A percentile compares a stretch with the other conserved stretches of the same genome.
These are phyloP conservation scores for Cryphonectria japonica DNA, from an alignment of 2,329 filamentous ascomycete species.

Conservation along the genomic window DNA sequence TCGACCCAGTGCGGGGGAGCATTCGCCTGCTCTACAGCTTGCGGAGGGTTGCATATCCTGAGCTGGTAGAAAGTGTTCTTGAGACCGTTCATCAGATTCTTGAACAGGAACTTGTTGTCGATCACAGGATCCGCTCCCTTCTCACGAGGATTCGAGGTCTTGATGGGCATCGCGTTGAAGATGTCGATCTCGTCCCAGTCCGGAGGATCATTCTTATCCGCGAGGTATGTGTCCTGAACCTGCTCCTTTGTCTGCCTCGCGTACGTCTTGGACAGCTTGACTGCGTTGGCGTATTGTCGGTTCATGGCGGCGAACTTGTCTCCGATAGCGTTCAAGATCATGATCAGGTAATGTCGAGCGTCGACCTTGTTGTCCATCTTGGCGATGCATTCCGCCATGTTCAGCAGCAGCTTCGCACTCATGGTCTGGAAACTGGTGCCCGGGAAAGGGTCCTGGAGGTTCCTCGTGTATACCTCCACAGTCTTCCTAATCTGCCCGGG, in stretches of 20 bases:
- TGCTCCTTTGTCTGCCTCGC: slow-evolving; percentile 67
- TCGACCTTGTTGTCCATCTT: slow-evolving; percentile 92
- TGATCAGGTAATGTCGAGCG: slow-evolving; percentile 91
- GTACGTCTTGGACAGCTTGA: slow-evolving; percentile 84
- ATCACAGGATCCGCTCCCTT: slow-evolving; percentile 86
- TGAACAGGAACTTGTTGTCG: slow-evolving; percentile 98
- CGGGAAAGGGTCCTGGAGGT: slow-evolving; percentile 92
- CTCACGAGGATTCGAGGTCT: slow-evolving; percentile 88
- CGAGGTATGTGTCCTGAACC: slow-evolving; percentile 76
- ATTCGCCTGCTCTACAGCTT: slow-evolving; percentile 73
- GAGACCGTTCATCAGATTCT: slow-evolving; percentile 91
- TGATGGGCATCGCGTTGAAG: slow-evolving; percentile 94
- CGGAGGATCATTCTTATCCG: slow-evolving; percentile 77
- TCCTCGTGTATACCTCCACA: slow-evolving; percentile 95
- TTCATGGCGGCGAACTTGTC: slow-evolving; percentile 99
- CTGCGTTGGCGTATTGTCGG: slow-evolving; percentile 89
- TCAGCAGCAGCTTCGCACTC: slow-evolving; percentile 95
- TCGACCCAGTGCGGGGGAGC: slow-evolving; percentile 92
- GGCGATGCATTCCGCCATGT: slow-evolving; percentile 98
- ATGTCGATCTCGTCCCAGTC: slow-evolving; percentile 99
- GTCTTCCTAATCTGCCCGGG: slow-evolving; percentile 94
- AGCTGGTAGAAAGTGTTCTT: slow-evolving; percentile 97
- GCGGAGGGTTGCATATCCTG: slow-evolving; percentile 80
- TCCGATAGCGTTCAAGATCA: slow-evolving; percentile 96
- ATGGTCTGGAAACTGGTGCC: slow-evolving; percentile 99